Evolutionary conservation across 1,284 basidiomycete species (phyloP).

Genomic region (Kwoniella shivajii): DNA sequence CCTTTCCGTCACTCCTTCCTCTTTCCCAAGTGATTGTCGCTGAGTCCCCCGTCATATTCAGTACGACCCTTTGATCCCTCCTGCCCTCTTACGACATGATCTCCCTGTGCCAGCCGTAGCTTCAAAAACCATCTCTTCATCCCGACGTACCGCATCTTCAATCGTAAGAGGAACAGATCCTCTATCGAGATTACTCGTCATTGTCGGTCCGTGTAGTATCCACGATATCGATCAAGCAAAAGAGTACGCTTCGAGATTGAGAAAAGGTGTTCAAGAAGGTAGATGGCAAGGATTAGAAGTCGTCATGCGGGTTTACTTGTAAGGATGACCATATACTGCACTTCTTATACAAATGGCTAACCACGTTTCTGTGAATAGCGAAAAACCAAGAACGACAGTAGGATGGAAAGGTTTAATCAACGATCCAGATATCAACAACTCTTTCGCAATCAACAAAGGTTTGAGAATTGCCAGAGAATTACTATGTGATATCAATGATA

Average conservation of each 20-base stretch:
- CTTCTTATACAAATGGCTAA: not conserved
- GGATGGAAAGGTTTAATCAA: conserved; percentile 99
- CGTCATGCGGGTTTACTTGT: conserved; percentile 94
- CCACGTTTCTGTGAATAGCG: conserved; percentile 22
- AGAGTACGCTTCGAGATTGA: conserved; percentile 81
- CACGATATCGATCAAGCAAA: conserved; percentile 86
- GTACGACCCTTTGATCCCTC: conserved; percentile 93
- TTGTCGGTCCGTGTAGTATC: conserved; percentile 96
- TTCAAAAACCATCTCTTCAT: conserved; percentile 68
- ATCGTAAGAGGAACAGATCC: conserved; percentile 77
- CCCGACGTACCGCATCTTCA: conserved; percentile 74
- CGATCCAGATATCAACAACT: conserved; percentile 52
- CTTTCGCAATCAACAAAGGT: conserved; percentile 86
- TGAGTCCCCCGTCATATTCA: not conserved
- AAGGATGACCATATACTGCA: conserved; percentile 13
- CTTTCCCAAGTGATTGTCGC: not conserved
- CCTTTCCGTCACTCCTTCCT: not conserved
- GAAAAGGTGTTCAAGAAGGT: conserved; percentile 63
- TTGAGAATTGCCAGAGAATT: conserved; percentile 86
- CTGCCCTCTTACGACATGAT: conserved; percentile 83
- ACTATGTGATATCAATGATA: conserved; percentile 80
- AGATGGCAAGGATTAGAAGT: conserved; percentile 75
- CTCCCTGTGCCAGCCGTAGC: conserved; percentile 59
- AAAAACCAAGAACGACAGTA: conserved; percentile 64
- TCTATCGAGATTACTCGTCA: conserved; percentile 74